These are phyloP conservation scores for Monosporascus sp. DNA, from an alignment of 2,329 filamentous ascomycete species.

Conservation along the genomic window DNA sequence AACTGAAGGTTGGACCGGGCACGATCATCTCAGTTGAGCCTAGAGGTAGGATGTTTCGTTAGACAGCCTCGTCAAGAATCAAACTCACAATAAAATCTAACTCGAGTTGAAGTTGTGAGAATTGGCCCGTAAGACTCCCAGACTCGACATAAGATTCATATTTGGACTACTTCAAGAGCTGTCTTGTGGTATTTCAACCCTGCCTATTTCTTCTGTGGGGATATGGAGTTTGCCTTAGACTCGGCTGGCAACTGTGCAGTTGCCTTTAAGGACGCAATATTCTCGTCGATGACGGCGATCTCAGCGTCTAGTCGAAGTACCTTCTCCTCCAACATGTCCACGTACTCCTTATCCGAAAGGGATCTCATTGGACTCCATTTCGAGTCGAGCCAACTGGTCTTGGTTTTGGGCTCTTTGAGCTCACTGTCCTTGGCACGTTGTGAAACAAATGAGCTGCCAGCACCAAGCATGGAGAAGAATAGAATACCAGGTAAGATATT, in stretches of 20 bases:
- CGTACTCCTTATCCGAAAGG: slow-evolving; percentile 68
- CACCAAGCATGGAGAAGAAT: slow-evolving; percentile 40
- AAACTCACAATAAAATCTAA: too few species aligned
- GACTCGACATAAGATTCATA: too few species aligned
- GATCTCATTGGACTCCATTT: slow-evolving; percentile 69
- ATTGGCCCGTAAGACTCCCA: too few species aligned
- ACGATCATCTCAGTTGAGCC: too few species aligned
- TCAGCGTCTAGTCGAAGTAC: slow-evolving; percentile 67
- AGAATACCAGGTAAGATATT: slow-evolving; percentile 48
- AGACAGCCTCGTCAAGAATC: too few species aligned
- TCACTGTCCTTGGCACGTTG: slow-evolving; percentile 12
- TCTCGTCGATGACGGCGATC: slow-evolving; percentile 74
- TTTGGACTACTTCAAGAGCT: too few species aligned
- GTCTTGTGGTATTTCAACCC: too few species aligned
- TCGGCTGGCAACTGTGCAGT: slow-evolving; percentile 5
- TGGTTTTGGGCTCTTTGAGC: slow-evolving; percentile 7
- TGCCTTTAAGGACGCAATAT: slow-evolving; percentile 46
- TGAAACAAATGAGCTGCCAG: slow-evolving; percentile 27
- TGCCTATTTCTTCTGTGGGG: too few species aligned
- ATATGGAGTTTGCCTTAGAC: not conserved
- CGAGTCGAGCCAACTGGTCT: slow-evolving; percentile 43
- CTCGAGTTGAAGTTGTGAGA: too few species aligned
- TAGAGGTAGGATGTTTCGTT: too few species aligned
- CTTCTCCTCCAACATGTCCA: slow-evolving; percentile 63
- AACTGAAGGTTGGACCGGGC: too few species aligned